Conservation (phyloP, 805 yeast genomes). For the Candida vaughaniae region DNA sequence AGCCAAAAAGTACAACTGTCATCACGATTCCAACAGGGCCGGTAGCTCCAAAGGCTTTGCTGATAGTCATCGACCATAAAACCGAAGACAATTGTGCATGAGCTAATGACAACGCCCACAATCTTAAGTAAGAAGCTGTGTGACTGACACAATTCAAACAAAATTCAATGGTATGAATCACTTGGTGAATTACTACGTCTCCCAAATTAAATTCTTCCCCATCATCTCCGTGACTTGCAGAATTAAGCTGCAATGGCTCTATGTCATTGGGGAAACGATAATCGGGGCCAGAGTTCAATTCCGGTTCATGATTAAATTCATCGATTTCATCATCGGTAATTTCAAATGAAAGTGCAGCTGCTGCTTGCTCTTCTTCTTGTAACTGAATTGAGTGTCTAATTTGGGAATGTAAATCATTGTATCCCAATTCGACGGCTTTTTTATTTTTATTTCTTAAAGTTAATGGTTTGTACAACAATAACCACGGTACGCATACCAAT, state of each 20-base stretch:
- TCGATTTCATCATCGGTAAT: conserved; percentile 4
- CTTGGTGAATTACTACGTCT: conserved; percentile 94
- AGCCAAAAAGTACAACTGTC: conserved; percentile 79
- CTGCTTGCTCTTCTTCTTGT: conserved; percentile 39
- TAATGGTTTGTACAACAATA: conserved; percentile 81
- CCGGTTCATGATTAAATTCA: conserved; percentile 3
- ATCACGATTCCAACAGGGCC: conserved; percentile 68
- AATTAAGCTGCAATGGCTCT: conserved; percentile 33
- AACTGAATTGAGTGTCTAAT: conserved; percentile 27
- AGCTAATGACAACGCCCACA: conserved; percentile 97
- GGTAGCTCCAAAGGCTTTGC: conserved; percentile 65
- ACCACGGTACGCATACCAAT: conserved; percentile 87
- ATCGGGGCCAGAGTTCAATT: conserved; percentile 12
- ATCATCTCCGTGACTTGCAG: conserved; percentile 41
- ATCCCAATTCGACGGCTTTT: conserved; percentile 35
- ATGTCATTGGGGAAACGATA: conserved; percentile 42
- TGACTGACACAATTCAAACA: conserved; percentile 97
- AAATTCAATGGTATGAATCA: conserved; percentile 95
- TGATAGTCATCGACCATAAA: conserved; percentile 93
- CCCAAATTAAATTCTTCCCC: conserved; percentile 73
- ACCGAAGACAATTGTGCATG: conserved; percentile 96
- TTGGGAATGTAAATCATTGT: conserved; percentile 34
- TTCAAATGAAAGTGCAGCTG: conserved; percentile 24
- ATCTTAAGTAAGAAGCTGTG: conserved; percentile 92
- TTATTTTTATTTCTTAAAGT: conserved; percentile 37